phyloP scores from a whole-genome alignment of 2,329 filamentous ascomycete species.

The Lachnellula subtilissima region DNA sequence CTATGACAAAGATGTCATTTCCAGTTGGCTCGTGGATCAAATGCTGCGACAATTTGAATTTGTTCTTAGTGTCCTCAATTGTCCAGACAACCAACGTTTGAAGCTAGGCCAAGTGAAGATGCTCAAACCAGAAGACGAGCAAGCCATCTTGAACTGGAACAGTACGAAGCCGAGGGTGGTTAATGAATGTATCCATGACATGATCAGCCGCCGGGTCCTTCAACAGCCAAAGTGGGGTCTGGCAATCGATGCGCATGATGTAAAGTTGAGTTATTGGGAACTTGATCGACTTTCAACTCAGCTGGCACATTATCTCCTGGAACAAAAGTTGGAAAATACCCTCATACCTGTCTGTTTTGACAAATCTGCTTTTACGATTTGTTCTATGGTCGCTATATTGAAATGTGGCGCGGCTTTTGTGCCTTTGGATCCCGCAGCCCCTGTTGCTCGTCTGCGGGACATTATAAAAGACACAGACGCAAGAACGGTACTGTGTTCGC shows the following conservation, averaged over 20 bases:
- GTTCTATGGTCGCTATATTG: constrained; percentile 29
- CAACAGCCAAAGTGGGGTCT: neutral
- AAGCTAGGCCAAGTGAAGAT: constrained; percentile 3
- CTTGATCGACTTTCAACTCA: constrained; percentile 10
- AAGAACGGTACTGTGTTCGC: constrained; percentile 11
- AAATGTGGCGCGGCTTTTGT: constrained; percentile 30
- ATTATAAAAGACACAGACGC: constrained; percentile 11
- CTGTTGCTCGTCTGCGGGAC: constrained; percentile 20
- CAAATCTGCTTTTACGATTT: constrained; percentile 27
- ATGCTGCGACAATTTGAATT: constrained; percentile 7
- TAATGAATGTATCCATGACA: constrained; percentile 4
- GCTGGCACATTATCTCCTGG: constrained; percentile 3
- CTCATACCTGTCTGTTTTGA: constrained; percentile 30
- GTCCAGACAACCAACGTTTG: neutral
- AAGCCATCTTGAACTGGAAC: constrained; percentile 4
- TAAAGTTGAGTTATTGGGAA: constrained; percentile 11
- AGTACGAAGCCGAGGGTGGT: neutral
- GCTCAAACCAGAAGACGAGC: constrained; percentile 3
- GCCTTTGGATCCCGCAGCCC: constrained; percentile 29
- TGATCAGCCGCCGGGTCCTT: neutral
- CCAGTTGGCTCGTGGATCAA: constrained; percentile 2
- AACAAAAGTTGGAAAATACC: constrained; percentile 5
- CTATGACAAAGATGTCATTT: constrained; percentile 6
- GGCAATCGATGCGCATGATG: constrained; percentile 8
- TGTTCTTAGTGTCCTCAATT: constrained; percentile 4